phyloP scores from a whole-genome alignment of 2,329 filamentous ascomycete genomes.

The Lachnellula arida region DNA sequence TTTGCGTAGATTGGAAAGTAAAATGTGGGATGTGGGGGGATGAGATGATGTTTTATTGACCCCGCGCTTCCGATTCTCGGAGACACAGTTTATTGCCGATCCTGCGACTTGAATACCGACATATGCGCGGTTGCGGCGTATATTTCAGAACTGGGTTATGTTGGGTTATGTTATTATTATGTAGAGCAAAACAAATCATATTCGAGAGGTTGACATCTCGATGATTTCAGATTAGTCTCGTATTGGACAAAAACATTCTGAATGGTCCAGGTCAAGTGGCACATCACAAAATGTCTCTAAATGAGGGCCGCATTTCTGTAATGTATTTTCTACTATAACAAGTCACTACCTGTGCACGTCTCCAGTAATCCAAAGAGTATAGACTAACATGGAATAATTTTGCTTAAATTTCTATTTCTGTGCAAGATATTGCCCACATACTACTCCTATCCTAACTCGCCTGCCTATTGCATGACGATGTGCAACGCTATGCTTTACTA shows the following conservation, averaged over 20 bases:
- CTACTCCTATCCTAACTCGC: slow-evolving; percentile 1
- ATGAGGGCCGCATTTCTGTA: too few species aligned
- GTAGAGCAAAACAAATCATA: too few species aligned
- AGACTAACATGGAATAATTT: neutral
- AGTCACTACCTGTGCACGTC: too few species aligned
- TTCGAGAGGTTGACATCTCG: neutral
- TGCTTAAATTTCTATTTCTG: neutral
- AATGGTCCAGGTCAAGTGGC: too few species aligned
- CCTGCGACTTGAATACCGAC: neutral
- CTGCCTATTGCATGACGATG: neutral
- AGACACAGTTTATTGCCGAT: neutral
- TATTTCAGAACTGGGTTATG: neutral
- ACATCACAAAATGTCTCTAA: too few species aligned
- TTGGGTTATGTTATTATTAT: too few species aligned
- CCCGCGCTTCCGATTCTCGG: slow-evolving; percentile 1
- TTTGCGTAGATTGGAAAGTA: slow-evolving; percentile 20
- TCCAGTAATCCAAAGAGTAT: neutral
- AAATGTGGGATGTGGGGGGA: neutral
- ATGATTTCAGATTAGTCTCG: neutral
- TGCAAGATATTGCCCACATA: neutral
- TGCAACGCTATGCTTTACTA: slow-evolving; percentile 7
- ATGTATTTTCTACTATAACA: too few species aligned
- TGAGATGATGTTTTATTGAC: neutral
- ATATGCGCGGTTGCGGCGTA: neutral
- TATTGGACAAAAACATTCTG: neutral